Evolutionary conservation across 306 rosid species (phyloP).

Genomic region (Vachellia collinsii): DNA sequence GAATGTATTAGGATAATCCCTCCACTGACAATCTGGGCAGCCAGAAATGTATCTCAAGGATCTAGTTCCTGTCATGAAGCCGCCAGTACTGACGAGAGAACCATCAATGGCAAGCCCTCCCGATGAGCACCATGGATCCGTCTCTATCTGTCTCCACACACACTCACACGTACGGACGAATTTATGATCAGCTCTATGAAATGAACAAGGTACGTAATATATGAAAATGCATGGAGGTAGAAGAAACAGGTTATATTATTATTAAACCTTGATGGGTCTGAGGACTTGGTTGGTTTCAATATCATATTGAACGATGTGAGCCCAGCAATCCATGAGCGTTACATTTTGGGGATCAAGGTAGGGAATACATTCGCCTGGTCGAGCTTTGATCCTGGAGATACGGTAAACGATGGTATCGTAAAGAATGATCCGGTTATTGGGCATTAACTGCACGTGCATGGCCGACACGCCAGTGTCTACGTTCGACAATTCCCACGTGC

Average conservation of each 20-base stretch:
- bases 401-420: constrained; percentile 62
- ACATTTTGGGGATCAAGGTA: constrained; percentile 17
- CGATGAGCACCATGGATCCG: constrained; percentile 92
- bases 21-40: constrained; percentile 63
- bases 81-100: constrained; percentile 63
- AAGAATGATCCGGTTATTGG: constrained; percentile 60
- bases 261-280: constrained; percentile 72
- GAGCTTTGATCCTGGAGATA: constrained; percentile 52
- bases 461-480: constrained; percentile 62
- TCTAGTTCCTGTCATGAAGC: constrained; percentile 61
- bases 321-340: constrained; percentile 52
- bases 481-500: constrained; percentile 53
- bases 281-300: constrained; percentile 43
- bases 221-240: background rate
- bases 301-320: constrained; percentile 72
- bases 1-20: constrained; percentile 43
- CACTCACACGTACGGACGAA: background rate
- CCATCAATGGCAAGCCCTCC: constrained; percentile 83
- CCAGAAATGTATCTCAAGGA: constrained; percentile 46
- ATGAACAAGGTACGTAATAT: background rate
- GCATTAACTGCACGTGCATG: constrained; percentile 80
- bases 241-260: too few relatives aligned
- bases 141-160: constrained; percentile 29
- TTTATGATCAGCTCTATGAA: background rate
- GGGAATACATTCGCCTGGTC: constrained; percentile 47